Conservation (phyloP, 495 filamentous ascomycete species). For the Aspergillus biplanus region DNA sequence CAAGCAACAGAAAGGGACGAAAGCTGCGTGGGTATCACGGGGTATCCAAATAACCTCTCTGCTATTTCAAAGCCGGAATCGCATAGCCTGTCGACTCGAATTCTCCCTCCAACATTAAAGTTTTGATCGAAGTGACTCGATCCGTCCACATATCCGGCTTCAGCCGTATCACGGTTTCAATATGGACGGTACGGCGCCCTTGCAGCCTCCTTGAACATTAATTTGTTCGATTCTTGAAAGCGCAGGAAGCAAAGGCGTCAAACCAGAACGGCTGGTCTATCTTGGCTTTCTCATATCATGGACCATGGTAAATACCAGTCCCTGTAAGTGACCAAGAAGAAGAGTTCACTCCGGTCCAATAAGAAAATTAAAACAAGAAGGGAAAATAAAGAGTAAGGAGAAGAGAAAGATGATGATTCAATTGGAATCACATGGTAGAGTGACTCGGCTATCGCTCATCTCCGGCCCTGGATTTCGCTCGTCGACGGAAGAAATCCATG, state of each 20-base stretch:
- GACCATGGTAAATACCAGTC: constrained; percentile 9
- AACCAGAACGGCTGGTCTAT: constrained; percentile 21
- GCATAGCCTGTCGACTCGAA: constrained; percentile 29
- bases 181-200: constrained; percentile 14
- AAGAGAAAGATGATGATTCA: constrained; percentile 1
- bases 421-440: constrained; percentile 2
- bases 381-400: constrained; percentile 11
- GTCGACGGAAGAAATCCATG: constrained; percentile 96
- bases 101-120: constrained; percentile 31
- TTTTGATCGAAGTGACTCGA: constrained; percentile 21
- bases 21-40: constrained; percentile 51
- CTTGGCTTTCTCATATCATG: constrained; percentile 13
- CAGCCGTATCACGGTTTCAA: constrained; percentile 15
- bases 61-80: constrained; percentile 37
- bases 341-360: constrained; percentile 8
- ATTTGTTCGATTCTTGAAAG: constrained; percentile 18
- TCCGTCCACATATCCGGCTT: constrained; percentile 24
- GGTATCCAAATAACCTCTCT: constrained; percentile 50
- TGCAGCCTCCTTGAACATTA: constrained; percentile 20
- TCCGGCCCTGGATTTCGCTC: constrained; percentile 74
- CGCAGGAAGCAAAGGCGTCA: constrained; percentile 19
- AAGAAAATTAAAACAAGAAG: constrained; percentile 13
- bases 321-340: constrained; percentile 14
- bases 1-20: constrained; percentile 45
- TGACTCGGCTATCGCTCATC: constrained; percentile 49